Conservation (phyloP, 176 grass and related monocot species). For the Lolium perenne region DNA sequence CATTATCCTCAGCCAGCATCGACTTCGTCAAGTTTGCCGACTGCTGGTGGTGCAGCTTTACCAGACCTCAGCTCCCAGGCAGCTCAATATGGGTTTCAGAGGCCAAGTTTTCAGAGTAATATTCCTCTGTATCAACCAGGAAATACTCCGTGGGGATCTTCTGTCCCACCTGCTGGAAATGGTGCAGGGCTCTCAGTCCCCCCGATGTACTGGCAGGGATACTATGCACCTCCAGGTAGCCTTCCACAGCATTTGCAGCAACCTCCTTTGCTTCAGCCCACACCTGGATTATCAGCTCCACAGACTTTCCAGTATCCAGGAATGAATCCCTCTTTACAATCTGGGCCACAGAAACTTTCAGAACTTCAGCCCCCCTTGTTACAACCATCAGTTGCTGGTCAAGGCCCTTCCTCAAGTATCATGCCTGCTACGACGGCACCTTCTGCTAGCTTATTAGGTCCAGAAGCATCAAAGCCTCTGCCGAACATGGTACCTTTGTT, state of each 20-base stretch:
- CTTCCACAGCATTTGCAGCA: slow-evolving; percentile 78
- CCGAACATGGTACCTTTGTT: slow-evolving; percentile 52
- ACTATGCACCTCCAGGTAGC: slow-evolving; percentile 60
- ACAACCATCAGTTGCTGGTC: slow-evolving; percentile 51
- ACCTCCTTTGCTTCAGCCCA: slow-evolving; percentile 58
- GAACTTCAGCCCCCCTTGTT: slow-evolving; percentile 62
- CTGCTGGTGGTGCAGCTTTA: slow-evolving; percentile 64
- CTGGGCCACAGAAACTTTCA: slow-evolving; percentile 56
- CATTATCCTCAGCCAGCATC: slow-evolving; percentile 69
- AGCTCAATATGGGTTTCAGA: slow-evolving; percentile 68
- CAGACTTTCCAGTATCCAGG: slow-evolving; percentile 69
- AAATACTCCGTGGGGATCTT: slow-evolving; percentile 58
- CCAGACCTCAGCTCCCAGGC: slow-evolving; percentile 69
- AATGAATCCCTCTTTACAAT: slow-evolving; percentile 57
- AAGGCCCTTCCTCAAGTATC: slow-evolving; percentile 43
- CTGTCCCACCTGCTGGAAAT: slow-evolving; percentile 56
- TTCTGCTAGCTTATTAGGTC: slow-evolving; percentile 49
- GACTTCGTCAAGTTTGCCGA: slow-evolving; percentile 61
- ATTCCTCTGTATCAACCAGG: slow-evolving; percentile 73
- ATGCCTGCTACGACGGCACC: slow-evolving; percentile 49
- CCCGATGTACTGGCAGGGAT: slow-evolving; percentile 79
- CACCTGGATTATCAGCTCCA: slow-evolving; percentile 65
- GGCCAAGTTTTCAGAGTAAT: slow-evolving; percentile 62
- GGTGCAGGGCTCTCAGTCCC: slow-evolving; percentile 56
- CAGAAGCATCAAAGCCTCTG: slow-evolving; percentile 59